These are phyloP conservation scores for Boechera stricta DNA, from an alignment of 345 rosid species.

Conservation along the genomic window DNA sequence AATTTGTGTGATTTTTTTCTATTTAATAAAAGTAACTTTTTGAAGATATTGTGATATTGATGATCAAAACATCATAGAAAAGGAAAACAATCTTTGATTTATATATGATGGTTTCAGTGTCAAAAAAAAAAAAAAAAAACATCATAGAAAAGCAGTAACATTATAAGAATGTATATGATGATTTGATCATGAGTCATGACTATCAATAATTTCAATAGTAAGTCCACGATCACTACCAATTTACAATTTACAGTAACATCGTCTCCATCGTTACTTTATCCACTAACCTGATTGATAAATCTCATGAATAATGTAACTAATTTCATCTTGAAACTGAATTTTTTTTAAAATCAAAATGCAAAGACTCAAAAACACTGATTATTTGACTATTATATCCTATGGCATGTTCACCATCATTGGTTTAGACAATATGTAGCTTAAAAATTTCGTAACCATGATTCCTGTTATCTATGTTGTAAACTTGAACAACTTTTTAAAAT, in stretches of 20 bases:
- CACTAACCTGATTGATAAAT: neutral
- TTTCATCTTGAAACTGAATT: neutral
- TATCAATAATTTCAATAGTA: neutral
- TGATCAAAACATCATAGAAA: neutral
- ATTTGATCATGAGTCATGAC: neutral
- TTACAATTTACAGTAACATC: no score
- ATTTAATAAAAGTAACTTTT: neutral
- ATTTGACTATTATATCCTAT: neutral
- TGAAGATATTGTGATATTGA: neutral
- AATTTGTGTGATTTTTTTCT: neutral
- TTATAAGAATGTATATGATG: no score
- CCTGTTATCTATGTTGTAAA: no score
- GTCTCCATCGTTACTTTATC: neutral
- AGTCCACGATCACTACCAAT: neutral
- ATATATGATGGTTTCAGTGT: no score
- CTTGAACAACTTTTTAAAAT: no score
- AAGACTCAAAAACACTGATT: neutral
- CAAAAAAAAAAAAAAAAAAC: no score
- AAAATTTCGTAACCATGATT: no score
- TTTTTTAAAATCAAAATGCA: no score
- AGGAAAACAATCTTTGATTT: no score
- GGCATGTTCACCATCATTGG: no score
- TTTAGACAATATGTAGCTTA: no score
- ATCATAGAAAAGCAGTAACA: neutral
- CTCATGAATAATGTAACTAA: neutral